phyloP scores from a whole-genome alignment of 805 yeast genomes.

The Cyberlindnera amylophila region DNA sequence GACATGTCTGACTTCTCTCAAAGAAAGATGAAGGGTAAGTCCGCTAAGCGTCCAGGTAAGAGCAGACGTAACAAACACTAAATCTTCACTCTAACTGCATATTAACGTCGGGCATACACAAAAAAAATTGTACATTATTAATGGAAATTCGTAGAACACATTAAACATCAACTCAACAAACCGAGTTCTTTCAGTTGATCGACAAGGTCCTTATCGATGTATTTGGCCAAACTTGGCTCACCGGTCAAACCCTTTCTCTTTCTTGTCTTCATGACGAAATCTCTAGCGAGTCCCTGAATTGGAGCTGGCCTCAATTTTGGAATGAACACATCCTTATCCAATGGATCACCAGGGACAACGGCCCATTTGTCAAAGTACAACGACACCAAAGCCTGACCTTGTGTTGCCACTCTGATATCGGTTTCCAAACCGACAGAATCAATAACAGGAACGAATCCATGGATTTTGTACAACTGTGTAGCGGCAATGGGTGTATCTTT shows the following conservation, averaged over 20 bases:
- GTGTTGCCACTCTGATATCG: slow-evolving; percentile 72
- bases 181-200: slow-evolving; percentile 51
- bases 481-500: slow-evolving; percentile 59
- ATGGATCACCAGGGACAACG: slow-evolving; percentile 85
- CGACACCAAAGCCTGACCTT: slow-evolving; percentile 73
- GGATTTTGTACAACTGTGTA: slow-evolving; percentile 59
- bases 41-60: slow-evolving; percentile 50
- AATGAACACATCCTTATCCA: slow-evolving; percentile 59
- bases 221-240: slow-evolving; percentile 63
- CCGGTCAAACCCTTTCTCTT: slow-evolving; percentile 80
- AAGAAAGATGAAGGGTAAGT: slow-evolving; percentile 48
- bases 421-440: slow-evolving; percentile 90
- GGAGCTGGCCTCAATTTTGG: slow-evolving; percentile 78
- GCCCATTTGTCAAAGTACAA: slow-evolving; percentile 70
- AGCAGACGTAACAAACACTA: slow-evolving; percentile 38
- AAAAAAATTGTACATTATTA: not conserved
- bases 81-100: not conserved
- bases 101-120: not conserved
- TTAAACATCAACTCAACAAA: slow-evolving; percentile 17
- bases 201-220: slow-evolving; percentile 59
- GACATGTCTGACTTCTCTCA: slow-evolving; percentile 58
- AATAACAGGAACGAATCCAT: slow-evolving; percentile 76
- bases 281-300: slow-evolving; percentile 69
- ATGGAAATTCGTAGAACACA: too few species aligned
- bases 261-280: slow-evolving; percentile 85